phyloP scores from a whole-genome alignment of 2,329 filamentous ascomycete genomes.

The Aspergillus jensenii region DNA sequence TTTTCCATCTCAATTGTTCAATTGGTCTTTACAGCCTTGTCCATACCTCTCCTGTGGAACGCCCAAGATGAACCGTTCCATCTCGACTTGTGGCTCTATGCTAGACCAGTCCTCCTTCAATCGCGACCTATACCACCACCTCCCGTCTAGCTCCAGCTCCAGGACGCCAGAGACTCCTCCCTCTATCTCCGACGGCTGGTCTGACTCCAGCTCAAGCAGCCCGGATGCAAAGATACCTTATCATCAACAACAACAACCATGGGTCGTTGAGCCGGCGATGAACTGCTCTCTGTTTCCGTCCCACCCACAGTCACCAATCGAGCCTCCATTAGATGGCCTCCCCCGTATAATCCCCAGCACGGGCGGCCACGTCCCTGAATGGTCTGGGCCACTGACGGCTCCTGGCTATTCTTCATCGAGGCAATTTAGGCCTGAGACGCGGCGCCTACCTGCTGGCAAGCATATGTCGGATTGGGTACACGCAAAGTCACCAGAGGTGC shows the following conservation, averaged over 20 bases:
- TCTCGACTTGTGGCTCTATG: constrained; percentile 18
- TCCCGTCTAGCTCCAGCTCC: background rate
- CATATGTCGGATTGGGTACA: constrained; percentile 15
- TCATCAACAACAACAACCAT: constrained; percentile 19
- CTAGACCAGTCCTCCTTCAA: constrained; percentile 24
- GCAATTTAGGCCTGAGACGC: constrained; percentile 13
- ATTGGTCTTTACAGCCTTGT: background rate
- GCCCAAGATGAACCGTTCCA: constrained; percentile 25
- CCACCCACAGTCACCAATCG: constrained; percentile 7
- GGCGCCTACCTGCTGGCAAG: constrained; percentile 10
- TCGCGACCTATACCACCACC: constrained; percentile 20
- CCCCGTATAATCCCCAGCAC: constrained; percentile 14
- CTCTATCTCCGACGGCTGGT: constrained; percentile 21
- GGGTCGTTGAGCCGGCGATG: constrained; percentile 12
- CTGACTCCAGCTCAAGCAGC: constrained; percentile 22
- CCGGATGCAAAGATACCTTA: constrained; percentile 18
- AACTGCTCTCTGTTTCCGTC: constrained; percentile 14
- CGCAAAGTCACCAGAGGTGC: constrained; percentile 2
- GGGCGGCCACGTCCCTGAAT: constrained; percentile 8
- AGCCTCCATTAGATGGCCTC: constrained; percentile 6
- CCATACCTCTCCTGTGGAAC: constrained; percentile 3
- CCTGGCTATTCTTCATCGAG: constrained; percentile 13
- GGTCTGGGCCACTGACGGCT: constrained; percentile 13
- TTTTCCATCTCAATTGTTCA: background rate
- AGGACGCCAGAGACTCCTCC: constrained; percentile 20